These are phyloP conservation scores for Apiotrichum laibachii DNA, from an alignment of 1,284 basidiomycete species.

Conservation along the genomic window DNA sequence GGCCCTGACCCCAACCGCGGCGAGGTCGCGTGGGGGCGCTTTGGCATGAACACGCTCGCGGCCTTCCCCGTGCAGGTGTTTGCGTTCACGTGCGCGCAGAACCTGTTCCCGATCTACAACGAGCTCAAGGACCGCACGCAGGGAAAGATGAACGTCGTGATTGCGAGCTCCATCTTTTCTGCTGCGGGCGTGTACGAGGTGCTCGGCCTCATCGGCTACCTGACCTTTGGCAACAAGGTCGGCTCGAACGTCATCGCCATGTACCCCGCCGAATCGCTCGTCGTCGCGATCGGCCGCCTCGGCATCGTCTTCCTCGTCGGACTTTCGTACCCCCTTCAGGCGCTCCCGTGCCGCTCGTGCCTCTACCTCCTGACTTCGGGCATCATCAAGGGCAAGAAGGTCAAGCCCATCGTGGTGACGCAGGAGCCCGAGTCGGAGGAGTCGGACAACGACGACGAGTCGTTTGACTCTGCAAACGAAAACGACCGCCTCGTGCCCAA, in stretches of 20 bases:
- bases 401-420: constrained; percentile 9
- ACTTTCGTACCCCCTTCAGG: constrained; percentile 89
- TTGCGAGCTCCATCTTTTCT: constrained; percentile 78
- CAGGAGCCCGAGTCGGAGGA: constrained; percentile 26
- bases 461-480: constrained; percentile 25
- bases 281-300: constrained; percentile 88
- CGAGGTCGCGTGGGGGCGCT: constrained; percentile 41
- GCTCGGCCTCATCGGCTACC: constrained; percentile 63
- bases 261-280: constrained; percentile 68
- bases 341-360: constrained; percentile 89
- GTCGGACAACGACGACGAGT: constrained; percentile 18
- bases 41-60: constrained; percentile 52
- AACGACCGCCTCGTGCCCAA: constrained; percentile 46
- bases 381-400: constrained; percentile 32
- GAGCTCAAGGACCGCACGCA: constrained; percentile 82
- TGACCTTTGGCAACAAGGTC: constrained; percentile 91
- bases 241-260: constrained; percentile 88
- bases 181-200: constrained; percentile 73
- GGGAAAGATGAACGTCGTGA: constrained; percentile 78
- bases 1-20: constrained; percentile 42
- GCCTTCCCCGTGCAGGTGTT: constrained; percentile 95
- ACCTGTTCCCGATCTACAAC: constrained; percentile 90
- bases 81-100: constrained; percentile 87
- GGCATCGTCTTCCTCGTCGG: constrained; percentile 87
- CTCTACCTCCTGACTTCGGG: constrained; percentile 72